These are phyloP conservation scores for Anaeramoeba flamelloides DNA, from an alignment of 78 protist species.

Conservation along the genomic window DNA sequence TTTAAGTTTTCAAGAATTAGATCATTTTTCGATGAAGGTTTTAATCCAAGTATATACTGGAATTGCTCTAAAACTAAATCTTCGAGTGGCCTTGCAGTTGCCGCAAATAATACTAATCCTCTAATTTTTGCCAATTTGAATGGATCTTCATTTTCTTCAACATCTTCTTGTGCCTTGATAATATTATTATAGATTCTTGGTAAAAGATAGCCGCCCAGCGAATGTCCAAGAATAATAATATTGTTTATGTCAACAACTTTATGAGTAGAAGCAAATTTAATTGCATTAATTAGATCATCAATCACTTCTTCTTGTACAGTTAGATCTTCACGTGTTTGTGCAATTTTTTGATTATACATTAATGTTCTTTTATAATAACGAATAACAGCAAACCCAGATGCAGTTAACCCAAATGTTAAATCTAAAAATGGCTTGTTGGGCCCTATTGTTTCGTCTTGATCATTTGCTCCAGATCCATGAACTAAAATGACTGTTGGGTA, in stretches of 20 bases:
- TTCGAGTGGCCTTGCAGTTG: neutral
- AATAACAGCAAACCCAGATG: neutral
- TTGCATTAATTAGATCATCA: neutral
- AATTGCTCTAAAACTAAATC: neutral
- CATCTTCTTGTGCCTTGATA: neutral
- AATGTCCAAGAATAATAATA: neutral
- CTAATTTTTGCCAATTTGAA: neutral
- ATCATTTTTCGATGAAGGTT: neutral
- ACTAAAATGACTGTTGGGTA: neutral
- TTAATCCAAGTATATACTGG: neutral
- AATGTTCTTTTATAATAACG: neutral
- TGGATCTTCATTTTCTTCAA: neutral
- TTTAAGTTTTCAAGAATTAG: neutral
- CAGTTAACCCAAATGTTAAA: neutral
- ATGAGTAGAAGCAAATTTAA: neutral
- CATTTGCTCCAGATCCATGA: conserved; percentile 1
- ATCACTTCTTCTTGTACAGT: neutral
- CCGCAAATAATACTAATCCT: neutral
- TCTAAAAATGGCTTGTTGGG: neutral
- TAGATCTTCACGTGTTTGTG: neutral
- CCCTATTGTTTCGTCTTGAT: neutral
- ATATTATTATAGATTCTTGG: neutral
- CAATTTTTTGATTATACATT: neutral
- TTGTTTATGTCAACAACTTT: neutral
- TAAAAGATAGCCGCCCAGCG: neutral